Evolutionary conservation across 257 asterid genomes (phyloP), one percentile per base, ranked within the genome.

Genomic region (Oldenlandia corymbosa): DNA sequence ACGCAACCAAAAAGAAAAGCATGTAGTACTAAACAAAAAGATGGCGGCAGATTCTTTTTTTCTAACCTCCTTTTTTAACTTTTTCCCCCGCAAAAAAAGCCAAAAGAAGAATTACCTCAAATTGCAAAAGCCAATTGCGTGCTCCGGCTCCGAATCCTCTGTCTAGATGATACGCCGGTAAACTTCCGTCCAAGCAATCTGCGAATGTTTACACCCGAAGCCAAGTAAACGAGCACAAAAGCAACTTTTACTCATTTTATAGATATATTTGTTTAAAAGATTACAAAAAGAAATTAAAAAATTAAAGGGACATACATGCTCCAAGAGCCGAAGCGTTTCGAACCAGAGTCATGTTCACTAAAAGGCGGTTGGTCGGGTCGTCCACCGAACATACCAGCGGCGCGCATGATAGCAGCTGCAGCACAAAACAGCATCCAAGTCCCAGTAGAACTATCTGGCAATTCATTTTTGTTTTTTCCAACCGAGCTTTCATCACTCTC

Each of bases 161-260:
- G 75, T 92, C 88, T 60, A 85, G 69, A 77, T 92, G 98, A 73
- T 89, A 92, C 37, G 93, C 98, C 75, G 98, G 98, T 73, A 71
- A 79, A 62, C 95, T 92, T 37, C 99, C 99, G 75, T 92, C 99
- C 95, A 92, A 81, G 74, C 99, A 92, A 82, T 80, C 98, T 91
- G 17, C 65, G 64, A 61, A 69, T 62, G 30, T 45, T 53, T 42
- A n/a, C 28, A 34, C 13, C 32, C 52, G 31, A n/a, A 28, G 7
- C 72, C 62, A 45, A 64, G 0, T 11, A 31, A 16, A 34, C 48
- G 16, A 57, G 30, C 39, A 34, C 4, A 34, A 3, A 4, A 3
- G 39, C 39, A 34, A 34, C 39, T 34, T 34, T 9, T 34, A 34
- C 39, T 34, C 9, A 34, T 3, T 34, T 34, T 34, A 3, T 4